Percentiles rank a stretch among this genome's conserved stretches.
phyloP scores from a whole-genome alignment of 257 asterid genomes.

The Penstemon eatonii region DNA sequence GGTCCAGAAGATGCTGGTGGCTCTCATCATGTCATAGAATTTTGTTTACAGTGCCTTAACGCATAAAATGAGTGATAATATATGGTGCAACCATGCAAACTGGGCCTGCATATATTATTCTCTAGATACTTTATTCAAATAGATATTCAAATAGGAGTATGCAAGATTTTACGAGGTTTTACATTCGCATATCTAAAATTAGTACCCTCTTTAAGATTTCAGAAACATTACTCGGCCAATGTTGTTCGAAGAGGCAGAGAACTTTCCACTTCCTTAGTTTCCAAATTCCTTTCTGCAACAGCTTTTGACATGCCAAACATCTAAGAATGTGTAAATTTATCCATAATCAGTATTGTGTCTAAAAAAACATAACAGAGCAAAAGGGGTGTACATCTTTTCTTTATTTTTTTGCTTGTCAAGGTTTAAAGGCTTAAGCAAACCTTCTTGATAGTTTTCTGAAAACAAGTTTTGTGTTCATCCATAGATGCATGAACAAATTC shows the following conservation, averaged over 20 bases:
- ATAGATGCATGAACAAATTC: conserved; percentile 83
- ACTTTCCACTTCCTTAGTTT: conserved; percentile 66
- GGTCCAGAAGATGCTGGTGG: too few species aligned
- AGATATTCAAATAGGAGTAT: too few species aligned
- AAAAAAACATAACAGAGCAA: neutral
- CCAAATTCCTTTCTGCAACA: conserved; percentile 73
- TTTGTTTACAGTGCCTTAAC: too few species aligned
- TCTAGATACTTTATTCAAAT: too few species aligned
- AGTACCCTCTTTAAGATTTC: too few species aligned
- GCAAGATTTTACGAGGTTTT: too few species aligned
- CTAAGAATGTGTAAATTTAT: conserved; percentile 31
- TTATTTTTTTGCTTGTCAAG: too few species aligned
- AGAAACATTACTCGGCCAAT: conserved; percentile 45
- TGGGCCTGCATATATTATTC: too few species aligned
- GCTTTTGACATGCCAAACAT: conserved; percentile 92
- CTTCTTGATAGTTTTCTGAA: conserved; percentile 82
- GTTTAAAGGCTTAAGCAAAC: conserved; percentile 29
- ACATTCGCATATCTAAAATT: too few species aligned
- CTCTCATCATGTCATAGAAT: too few species aligned
- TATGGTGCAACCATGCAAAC: too few species aligned
- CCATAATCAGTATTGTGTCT: neutral
- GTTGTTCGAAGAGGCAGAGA: conserved; percentile 76
- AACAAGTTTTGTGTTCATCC: conserved; percentile 96
- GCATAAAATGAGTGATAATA: too few species aligned
- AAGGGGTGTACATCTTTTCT: neutral